Base-by-base conservation (phyloP, 495 filamentous ascomycete species). In the Glutinoglossum americanum region DNA sequence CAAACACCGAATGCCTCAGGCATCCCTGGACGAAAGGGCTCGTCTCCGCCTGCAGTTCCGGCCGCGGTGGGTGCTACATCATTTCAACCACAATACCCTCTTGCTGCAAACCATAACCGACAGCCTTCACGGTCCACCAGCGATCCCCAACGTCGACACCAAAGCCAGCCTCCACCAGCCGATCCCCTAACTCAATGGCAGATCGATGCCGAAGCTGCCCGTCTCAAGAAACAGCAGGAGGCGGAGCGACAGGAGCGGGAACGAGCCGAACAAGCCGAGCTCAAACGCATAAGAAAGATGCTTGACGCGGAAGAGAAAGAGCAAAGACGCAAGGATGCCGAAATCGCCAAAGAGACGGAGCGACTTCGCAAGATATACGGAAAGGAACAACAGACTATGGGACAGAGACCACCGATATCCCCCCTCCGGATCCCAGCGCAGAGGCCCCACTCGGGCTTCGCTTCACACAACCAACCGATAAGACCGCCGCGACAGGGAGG, bases 271-370 rank as follows among this genome's bases (percentile, higher is more conserved):
- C 67, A 71, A 26, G 76, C 74, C 55, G 86, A 87, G 69, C 75
- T 81, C 58, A 76, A 78, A 59, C 80, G 80, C 53, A 83, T 83
- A 49, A 80, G 82, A 68, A 80, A 76, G 64, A 83, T 89, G 73
- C 74, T 93, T 1, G 83, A 85, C 44, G 79, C 83, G 5, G 88
- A 95, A 67, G 83, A 86, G 30, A 78, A 79, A 37, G 80, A 82
- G 32, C 76, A 74, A 0, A 73, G 73, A n/a, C 70, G 73, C 28
- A 77, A 77, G 28, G 77, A 94, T 56, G 78, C 76, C 1, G 87
- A 87, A 61, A 71, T 96, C 15, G 83, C 85, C 25, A 79, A 80
- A 57, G 92, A 97, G 68, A 97, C 92, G 0, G 84, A 89, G 63
- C 74, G 89, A 2, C 67, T 98, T 10, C 75, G 81, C 48, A 77